Percentiles rank a stretch among this genome's conserved stretches.
phyloP scores from a whole-genome alignment of 2,329 filamentous ascomycete genomes.

The Claviceps arundinis region DNA sequence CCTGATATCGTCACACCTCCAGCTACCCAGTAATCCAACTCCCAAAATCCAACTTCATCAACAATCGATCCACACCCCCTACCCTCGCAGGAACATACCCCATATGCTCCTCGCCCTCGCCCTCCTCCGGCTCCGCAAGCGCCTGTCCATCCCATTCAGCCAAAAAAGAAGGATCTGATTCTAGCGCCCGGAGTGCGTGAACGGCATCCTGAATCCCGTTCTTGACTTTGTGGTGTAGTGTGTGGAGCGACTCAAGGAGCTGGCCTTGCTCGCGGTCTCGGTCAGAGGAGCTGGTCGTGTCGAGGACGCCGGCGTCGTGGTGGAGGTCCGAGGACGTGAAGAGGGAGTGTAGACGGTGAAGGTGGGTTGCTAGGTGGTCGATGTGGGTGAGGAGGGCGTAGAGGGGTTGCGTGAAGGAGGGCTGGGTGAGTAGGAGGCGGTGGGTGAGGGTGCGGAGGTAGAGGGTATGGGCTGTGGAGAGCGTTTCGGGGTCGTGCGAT shows the following conservation, averaged over 20 bases:
- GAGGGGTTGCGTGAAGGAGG: constrained; percentile 49
- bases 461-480: constrained; percentile 64
- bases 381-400: constrained; percentile 57
- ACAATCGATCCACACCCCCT: constrained; percentile 66
- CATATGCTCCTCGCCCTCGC: constrained; percentile 13
- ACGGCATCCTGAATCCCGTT: constrained; percentile 55
- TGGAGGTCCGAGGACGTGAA: constrained; percentile 73
- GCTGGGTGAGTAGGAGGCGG: constrained; percentile 52
- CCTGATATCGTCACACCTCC: constrained; percentile 7
- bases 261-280: constrained; percentile 59
- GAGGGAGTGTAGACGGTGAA: constrained; percentile 61
- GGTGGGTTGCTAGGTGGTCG: constrained; percentile 69
- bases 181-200: constrained; percentile 32
- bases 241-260: constrained; percentile 49
- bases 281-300: constrained; percentile 49
- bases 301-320: constrained; percentile 67
- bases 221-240: constrained; percentile 52
- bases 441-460: constrained; percentile 60
- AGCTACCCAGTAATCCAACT: constrained; percentile 34
- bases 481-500: constrained; percentile 66
- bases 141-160: constrained; percentile 28
- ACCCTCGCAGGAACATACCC: constrained; percentile 57
- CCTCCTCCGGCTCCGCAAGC: constrained; percentile 26
- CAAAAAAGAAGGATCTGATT: constrained; percentile 30
- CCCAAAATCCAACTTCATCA: constrained; percentile 81